Evolutionary conservation across 1,139 yeast genomes (phyloP).

Genomic region (Kurtzmaniella quercitrusa): DNA sequence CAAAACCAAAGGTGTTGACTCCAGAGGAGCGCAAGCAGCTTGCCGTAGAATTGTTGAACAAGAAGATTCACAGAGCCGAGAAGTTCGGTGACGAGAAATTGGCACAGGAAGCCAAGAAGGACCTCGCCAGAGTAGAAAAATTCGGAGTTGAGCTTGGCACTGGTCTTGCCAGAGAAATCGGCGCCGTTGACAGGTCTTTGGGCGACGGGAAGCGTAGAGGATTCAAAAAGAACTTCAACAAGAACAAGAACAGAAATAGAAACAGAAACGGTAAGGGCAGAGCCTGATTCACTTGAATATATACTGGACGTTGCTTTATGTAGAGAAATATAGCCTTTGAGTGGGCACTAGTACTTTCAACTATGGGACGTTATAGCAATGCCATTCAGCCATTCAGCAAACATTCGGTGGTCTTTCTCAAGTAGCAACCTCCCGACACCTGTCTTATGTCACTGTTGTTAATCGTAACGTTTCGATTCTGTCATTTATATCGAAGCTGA

Average conservation of each 20-base stretch:
- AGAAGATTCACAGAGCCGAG: constrained; percentile 67
- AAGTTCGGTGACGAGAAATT: constrained; percentile 67
- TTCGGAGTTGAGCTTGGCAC: constrained; percentile 77
- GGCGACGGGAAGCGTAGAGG: constrained; percentile 12
- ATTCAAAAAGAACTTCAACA: constrained; percentile 8
- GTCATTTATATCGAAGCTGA: too few species aligned
- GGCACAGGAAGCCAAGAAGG: constrained; percentile 54
- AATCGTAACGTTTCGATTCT: too few species aligned
- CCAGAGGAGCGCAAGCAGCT: constrained; percentile 68
- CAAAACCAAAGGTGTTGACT: constrained; percentile 39
- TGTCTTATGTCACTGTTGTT: too few species aligned
- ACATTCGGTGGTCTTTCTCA: too few species aligned
- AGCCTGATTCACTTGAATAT: background rate
- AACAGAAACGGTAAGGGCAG: constrained; percentile 4
- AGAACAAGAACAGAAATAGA: constrained; percentile 13
- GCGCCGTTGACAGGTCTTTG: constrained; percentile 41
- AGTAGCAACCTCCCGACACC: too few species aligned
- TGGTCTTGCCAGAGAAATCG: constrained; percentile 64
- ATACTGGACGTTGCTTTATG: too few species aligned
- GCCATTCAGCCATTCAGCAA: too few species aligned
- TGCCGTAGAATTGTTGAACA: constrained; percentile 64
- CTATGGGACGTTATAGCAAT: too few species aligned
- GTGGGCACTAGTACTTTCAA: too few species aligned
- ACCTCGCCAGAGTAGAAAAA: constrained; percentile 67
- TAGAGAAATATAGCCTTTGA: too few species aligned